Percentiles rank a stretch among this genome's conserved stretches.
These are phyloP conservation scores for Neonectria coccinea DNA, from an alignment of 2,329 filamentous ascomycete species.

Conservation along the genomic window DNA sequence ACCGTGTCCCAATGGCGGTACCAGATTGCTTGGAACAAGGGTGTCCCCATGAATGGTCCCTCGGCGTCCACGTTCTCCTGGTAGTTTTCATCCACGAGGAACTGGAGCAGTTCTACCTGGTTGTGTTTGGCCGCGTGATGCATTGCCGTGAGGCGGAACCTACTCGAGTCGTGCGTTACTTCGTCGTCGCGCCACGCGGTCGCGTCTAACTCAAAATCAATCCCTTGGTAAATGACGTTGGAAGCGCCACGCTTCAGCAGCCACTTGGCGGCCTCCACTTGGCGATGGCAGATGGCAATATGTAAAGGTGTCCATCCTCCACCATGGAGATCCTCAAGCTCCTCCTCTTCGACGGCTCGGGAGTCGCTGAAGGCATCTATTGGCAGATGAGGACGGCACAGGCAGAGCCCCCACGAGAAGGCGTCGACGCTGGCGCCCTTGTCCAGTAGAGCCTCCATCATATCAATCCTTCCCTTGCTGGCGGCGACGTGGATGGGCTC, in stretches of 20 bases:
- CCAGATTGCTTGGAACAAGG: conserved; percentile 45
- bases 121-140: conserved; percentile 42
- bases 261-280: conserved; percentile 42
- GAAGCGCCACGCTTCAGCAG: conserved; percentile 42
- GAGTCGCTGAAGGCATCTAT: conserved; percentile 43
- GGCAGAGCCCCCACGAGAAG: conserved; percentile 43
- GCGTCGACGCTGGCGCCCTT: conserved; percentile 42
- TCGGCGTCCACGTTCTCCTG: conserved; percentile 39
- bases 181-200: conserved; percentile 41
- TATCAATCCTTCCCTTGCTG: conserved; percentile 44
- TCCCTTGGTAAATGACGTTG: conserved; percentile 41
- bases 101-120: conserved; percentile 37
- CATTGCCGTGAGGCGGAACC: conserved; percentile 42
- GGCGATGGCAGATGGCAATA: conserved; percentile 43
- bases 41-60: conserved; percentile 45
- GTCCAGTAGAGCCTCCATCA: conserved; percentile 42
- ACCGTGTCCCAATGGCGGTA: conserved; percentile 43
- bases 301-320: conserved; percentile 46
- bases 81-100: conserved; percentile 35
- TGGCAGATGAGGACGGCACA: conserved; percentile 45
- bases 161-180: conserved; percentile 31
- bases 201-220: conserved; percentile 41
- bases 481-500: conserved; percentile 45
- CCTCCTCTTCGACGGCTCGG: conserved; percentile 42
- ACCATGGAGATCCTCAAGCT: conserved; percentile 44